Evolutionary conservation across 208 protist species (phyloP).

Genomic region (Tritrichomonas musculus): DNA sequence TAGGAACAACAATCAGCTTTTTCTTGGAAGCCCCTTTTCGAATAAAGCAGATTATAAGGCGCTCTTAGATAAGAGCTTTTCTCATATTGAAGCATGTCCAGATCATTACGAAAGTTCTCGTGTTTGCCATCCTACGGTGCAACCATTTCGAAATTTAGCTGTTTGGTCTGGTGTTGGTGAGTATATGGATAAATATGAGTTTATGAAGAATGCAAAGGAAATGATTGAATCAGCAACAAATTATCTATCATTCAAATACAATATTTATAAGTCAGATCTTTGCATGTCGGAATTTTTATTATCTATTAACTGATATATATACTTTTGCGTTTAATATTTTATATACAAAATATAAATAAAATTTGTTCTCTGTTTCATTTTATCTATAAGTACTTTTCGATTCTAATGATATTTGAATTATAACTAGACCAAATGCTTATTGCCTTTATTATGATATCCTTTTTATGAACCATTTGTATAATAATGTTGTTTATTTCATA

Average conservation of each 20-base stretch:
- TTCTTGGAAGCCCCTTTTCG: not conserved
- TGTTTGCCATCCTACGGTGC: not conserved
- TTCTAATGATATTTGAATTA: too few species aligned
- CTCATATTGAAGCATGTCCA: not conserved
- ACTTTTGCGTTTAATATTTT: too few species aligned
- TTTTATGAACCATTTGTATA: too few species aligned
- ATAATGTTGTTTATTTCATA: too few species aligned
- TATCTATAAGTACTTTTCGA: too few species aligned
- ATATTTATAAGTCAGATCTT: not conserved
- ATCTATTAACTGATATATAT: too few species aligned
- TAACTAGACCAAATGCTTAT: too few species aligned
- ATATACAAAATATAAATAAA: too few species aligned
- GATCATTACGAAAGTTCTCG: not conserved
- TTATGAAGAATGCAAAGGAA: not conserved
- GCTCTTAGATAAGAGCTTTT: not conserved
- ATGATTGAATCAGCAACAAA: not conserved
- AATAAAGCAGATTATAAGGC: not conserved
- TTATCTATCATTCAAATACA: not conserved
- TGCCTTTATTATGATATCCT: too few species aligned
- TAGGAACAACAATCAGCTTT: not conserved
- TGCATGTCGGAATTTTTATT: too few species aligned
- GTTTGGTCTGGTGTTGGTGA: not conserved
- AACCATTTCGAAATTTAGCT: not conserved
- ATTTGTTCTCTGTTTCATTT: too few species aligned
- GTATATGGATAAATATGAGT: not conserved